Base-by-base conservation (phyloP, 371 early-diverging fungal genomes). In the Globomyces sp. region DNA sequence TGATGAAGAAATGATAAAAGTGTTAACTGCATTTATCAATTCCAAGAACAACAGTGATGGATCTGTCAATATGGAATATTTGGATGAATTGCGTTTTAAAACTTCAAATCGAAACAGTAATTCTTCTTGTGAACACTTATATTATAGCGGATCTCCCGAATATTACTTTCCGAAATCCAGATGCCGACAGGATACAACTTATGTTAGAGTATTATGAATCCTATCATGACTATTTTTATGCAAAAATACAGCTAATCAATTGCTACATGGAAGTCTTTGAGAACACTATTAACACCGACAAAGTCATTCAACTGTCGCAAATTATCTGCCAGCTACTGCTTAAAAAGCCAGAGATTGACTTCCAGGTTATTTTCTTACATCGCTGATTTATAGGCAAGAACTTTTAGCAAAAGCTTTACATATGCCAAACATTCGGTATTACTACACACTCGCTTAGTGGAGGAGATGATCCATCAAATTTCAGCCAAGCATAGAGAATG, bases 11-110 rank as follows among this genome's bases (percentile, higher is more conserved):
- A 53, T 81, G 43, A 63, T 82, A 11, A 75, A 77, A 53, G 49
- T 80, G 3, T 76, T 77, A 1, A 82, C 82, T 1, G 47, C 73
- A 9, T 77, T 61, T 63, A 81, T 84, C 60, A 84, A 81, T 68
- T 62, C 63, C 11, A 74, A 73, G 0, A 42, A 57, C 5, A 62
- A 63, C 0, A 73, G 69, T 0, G n/a, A 70, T 39, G 74, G 75
- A 11, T 48, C 58, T 1, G 24, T 48, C 1, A 42, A 65, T 5
- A 10, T 50, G 8, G 65, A 45, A 2, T 80, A 80, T 49, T 64
- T 73, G 47, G 80, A 83, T 46, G 77, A 76, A 24, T 58, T 83
- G 44, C 53, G 78, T 37, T 64, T 68, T 36, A 73, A 69, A 61
- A 66, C 73, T 10, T 13, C 74, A 24, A 72, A 74, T 11, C 58